Evolutionary conservation across 163 green algal genomes (phyloP), one percentile per base, ranked within the genome.

Genomic region (Prototheca stagnorum): DNA sequence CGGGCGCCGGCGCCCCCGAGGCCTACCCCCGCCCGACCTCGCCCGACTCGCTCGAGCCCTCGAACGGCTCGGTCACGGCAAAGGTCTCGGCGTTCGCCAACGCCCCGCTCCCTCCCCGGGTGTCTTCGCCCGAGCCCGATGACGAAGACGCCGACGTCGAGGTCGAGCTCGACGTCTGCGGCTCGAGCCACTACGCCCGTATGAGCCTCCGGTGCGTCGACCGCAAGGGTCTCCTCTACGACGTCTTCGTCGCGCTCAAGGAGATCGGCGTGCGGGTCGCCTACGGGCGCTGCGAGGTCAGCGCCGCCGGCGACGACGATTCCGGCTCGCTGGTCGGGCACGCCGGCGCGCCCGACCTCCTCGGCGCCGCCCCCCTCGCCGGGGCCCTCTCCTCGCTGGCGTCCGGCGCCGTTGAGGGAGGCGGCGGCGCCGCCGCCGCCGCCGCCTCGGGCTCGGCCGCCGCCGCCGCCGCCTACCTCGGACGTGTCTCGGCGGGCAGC

Each of bases 201-300:
- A 44, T 86, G 20, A 70, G 63, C 42, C 56, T 86, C 19, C 27
- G 49, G 15, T 75, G 74, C 37, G 37, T 39, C 7, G 78, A 90
- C 52, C 75, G 79, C 51, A 88, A 87, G 65, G 79, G 79, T 21
- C 68, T 90, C 34, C 45, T 86, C 11, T 90, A 85, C 59, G 79
- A 90, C 57, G 39, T 81, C 2, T 63, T 86, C 45, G 57, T 75
- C 37, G 68, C 57, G 3, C 49, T 85, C 19, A 86, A 85, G 43
- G 73, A 85, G 27, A 50, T 82, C 6, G 65, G 74, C 40, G 44
- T 87, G 29, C 59, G 50, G 4, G 57, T 65, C 20, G 57, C 57
- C 11, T 82, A 78, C 47, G 65, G 54, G 36, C 71, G 67, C 55
- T 34, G 78, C 4, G 49, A 53, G 46, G 49, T 61, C 39, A 31